Evolutionary conservation across 768 basidiomycete species (phyloP), one percentile per base, ranked within the genome.

Genomic region (Mycena sanguinolenta): DNA sequence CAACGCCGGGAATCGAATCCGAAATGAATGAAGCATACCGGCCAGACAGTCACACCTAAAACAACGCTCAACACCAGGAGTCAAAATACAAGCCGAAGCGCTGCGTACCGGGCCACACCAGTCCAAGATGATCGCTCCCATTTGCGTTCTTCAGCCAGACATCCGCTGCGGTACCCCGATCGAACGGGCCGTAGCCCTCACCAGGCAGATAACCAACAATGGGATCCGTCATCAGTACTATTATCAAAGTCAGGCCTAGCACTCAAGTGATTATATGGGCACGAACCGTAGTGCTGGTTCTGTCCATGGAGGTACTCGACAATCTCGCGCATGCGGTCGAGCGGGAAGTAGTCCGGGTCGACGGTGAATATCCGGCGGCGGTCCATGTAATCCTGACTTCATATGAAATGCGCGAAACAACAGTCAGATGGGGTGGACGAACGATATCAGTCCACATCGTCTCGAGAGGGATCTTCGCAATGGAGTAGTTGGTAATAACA

Each of bases 401-500:
- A 21, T 23, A 27, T 36, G 32, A 39, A n/a, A 53, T 27, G 16
- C 36, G 21, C 17, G 39, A 23, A 23, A 6, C 21, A n/a, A 14
- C 39, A 27, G 58, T 21, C 19, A 27, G 14, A 58, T 50, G n/a
- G 30, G 38, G 6, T 72, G 17, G 23, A 65, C 73, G 19, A 73
- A 87, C 90, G 39, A 93, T 93, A 77, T 92, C 92, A 2, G 91
- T 91, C 91, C 91, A 92, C 91, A 92, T 92, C 0, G 91, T 92
- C 77, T 93, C 91, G 4, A 92, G 84, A 10, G 91, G 92, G 62
- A 93, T 92, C 5, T 79, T 76, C 0, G 90, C 89, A 1, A 79
- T 84, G 1, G 89, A 85, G 70, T 92, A 92, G 76, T 87, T 89
- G 0, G 85, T 78, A 64, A 92, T 88, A 6, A 92, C 91, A 39